Conservation (phyloP, 169 alveolate species). For the Toxoplasma gondii region DNA sequence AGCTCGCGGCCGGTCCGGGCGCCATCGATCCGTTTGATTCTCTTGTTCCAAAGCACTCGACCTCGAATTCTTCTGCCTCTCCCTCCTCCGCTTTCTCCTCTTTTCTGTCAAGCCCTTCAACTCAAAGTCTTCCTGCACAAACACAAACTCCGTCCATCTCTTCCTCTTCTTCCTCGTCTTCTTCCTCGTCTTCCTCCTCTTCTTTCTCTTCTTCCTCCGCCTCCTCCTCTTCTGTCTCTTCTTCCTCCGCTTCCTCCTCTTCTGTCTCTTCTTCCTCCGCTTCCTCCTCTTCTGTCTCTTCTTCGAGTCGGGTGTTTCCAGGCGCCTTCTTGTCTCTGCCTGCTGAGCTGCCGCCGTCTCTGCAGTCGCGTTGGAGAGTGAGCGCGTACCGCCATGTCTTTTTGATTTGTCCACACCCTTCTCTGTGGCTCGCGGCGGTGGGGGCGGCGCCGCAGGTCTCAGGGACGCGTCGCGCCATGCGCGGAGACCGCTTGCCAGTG, state of each 20-base stretch:
- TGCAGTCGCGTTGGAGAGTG: conserved; percentile 43
- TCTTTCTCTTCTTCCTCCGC: neutral
- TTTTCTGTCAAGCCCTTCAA: neutral
- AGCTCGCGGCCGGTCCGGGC: neutral
- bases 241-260: neutral
- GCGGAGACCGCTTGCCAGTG: neutral
- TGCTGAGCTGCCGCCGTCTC: neutral
- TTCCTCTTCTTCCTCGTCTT: neutral
- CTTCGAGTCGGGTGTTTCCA: neutral
- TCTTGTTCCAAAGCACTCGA: neutral
- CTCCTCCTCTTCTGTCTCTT: neutral
- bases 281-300: neutral
- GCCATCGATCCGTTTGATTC: neutral
- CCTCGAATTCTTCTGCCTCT: neutral
- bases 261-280: neutral
- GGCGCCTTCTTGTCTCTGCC: conserved; percentile 22
- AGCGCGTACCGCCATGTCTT: conserved; percentile 43
- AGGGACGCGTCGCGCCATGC: neutral
- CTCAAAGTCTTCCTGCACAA: too few species aligned
- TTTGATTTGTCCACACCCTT: conserved; percentile 40
- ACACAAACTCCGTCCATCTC: neutral
- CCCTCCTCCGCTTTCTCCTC: neutral
- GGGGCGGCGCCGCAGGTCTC: neutral
- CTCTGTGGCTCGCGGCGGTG: neutral
- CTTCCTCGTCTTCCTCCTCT: neutral